A percentile compares a stretch with the other conserved stretches of the same genome.
These are phyloP conservation scores for Aspergillus tubingensis DNA, from an alignment of 2,329 filamentous ascomycete species.

Conservation along the genomic window DNA sequence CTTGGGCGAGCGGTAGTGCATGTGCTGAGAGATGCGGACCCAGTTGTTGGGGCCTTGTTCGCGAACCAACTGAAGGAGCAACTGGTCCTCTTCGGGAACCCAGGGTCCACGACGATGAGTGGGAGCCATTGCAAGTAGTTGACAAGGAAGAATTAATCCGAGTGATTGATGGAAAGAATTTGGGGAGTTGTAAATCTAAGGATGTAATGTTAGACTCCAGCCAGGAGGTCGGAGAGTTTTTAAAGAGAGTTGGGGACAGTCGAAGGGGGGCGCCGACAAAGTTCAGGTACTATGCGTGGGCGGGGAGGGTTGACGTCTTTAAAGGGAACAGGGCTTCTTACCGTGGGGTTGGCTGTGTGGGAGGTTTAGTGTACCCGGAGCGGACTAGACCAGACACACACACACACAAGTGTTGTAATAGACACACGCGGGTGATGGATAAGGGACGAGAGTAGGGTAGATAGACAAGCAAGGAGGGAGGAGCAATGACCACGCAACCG, in stretches of 20 bases:
- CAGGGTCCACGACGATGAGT: slow-evolving; percentile 76
- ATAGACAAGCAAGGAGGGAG: neutral
- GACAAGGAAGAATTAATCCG: neutral
- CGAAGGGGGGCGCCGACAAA: neutral
- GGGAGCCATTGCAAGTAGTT: slow-evolving; percentile 40
- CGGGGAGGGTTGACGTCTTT: neutral
- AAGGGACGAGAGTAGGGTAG: neutral
- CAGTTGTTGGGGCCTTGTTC: slow-evolving; percentile 79
- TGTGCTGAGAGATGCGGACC: slow-evolving; percentile 78
- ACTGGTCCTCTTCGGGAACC: slow-evolving; percentile 74
- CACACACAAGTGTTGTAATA: too few species aligned
- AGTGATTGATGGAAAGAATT: neutral
- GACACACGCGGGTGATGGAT: neutral
- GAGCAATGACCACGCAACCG: slow-evolving; percentile 5
- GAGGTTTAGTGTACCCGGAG: neutral
- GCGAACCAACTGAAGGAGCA: slow-evolving; percentile 69
- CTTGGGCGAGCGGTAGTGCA: slow-evolving; percentile 81
- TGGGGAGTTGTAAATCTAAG: neutral
- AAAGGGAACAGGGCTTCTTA: slow-evolving; percentile 4
- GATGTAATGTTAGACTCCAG: neutral
- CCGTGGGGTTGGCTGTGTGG: slow-evolving; percentile 1
- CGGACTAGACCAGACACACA: neutral
- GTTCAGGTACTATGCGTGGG: neutral
- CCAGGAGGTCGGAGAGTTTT: neutral
- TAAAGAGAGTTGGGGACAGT: neutral